Base-by-base conservation (phyloP, 257 asterid genomes). In the Coffea canephora region DNA sequence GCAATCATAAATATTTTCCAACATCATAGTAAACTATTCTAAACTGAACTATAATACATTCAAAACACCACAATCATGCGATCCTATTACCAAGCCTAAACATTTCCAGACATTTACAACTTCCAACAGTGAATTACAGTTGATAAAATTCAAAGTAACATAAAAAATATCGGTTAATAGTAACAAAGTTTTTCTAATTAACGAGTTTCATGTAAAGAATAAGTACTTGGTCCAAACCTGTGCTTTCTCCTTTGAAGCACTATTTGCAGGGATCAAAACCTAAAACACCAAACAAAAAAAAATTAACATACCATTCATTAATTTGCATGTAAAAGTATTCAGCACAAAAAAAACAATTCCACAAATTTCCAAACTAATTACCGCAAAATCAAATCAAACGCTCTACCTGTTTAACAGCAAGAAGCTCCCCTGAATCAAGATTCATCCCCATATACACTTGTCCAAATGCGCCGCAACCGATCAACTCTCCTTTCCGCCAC, bases 361-460 rank as follows among this genome's bases (percentile, higher is more conserved):
- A 6, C 3, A 77, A 62, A 46, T 34, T 15, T 2, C 19, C 2
- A 50, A 59, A 61, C 23, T 4, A 5, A 19, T 50, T 9, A 68
- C 31, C 50, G 34, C 69, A 11, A 71, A 46, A 50, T 16, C 11
- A 15, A 36, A 71, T 6, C 55, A 39, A 19, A 16, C 21, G 73
- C 11, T 31, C 13, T 5, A 84, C 87, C 83, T 84, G 85, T 64
- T 84, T 84, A 69, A 91, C 93, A 46, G 97, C 97, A 27, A 91
- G 88, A 82, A 91, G 88, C 83, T 91, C 94, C 50, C 97, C 97
- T 0, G 97, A 90, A 86, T 90, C 93, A n/a, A 90, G 89, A 87
- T 91, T 89, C 97, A 91, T 89, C 80, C 97, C 97, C 94, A 91
- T 90, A 82, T 89, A 86, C 36, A 91, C 97, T 80, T 90, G 89